A percentile compares a stretch with the other conserved stretches of the same genome.
Conservation (phyloP, 345 rosid species). For the Ceriops tagal region DNA sequence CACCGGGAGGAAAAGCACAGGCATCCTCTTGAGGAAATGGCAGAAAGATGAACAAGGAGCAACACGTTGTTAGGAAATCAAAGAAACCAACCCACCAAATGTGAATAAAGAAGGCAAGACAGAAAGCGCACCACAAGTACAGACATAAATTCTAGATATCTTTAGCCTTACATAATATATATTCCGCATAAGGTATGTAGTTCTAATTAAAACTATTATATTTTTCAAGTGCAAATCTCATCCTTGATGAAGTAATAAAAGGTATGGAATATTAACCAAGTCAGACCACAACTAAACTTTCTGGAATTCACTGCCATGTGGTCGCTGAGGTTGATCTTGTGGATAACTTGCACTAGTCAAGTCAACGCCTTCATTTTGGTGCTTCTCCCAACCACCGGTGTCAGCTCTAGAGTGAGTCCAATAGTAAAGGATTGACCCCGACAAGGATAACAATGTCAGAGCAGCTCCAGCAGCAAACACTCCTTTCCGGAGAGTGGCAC, state of each 20-base stretch:
- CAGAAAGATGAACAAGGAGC: too few relatives aligned
- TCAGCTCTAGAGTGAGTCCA: conserved; percentile 84
- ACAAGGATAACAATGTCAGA: conserved; percentile 64
- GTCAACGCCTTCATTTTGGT: conserved; percentile 71
- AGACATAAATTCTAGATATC: not conserved
- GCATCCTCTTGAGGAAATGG: too few relatives aligned
- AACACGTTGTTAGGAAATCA: too few relatives aligned
- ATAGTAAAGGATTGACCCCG: conserved; percentile 62
- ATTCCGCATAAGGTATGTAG: not conserved
- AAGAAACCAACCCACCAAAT: too few relatives aligned
- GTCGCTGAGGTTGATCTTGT: conserved; percentile 33
- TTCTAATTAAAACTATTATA: not conserved
- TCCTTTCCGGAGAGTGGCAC: conserved; percentile 84
- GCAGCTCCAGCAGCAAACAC: conserved; percentile 96
- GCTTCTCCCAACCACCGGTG: conserved; percentile 96
- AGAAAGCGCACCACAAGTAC: not conserved
- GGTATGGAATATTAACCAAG: conserved; percentile 6
- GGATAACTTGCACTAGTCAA: conserved; percentile 45
- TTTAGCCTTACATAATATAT: not conserved
- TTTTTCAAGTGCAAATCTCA: conserved; percentile 14
- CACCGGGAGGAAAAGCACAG: too few relatives aligned
- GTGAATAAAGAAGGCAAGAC: not conserved
- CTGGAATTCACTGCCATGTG: conserved; percentile 39
- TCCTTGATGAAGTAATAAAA: conserved; percentile 2
- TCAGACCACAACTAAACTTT: conserved; percentile 35